phyloP scores from a whole-genome alignment of 306 rosid genomes.

The Cucumis hystrix region DNA sequence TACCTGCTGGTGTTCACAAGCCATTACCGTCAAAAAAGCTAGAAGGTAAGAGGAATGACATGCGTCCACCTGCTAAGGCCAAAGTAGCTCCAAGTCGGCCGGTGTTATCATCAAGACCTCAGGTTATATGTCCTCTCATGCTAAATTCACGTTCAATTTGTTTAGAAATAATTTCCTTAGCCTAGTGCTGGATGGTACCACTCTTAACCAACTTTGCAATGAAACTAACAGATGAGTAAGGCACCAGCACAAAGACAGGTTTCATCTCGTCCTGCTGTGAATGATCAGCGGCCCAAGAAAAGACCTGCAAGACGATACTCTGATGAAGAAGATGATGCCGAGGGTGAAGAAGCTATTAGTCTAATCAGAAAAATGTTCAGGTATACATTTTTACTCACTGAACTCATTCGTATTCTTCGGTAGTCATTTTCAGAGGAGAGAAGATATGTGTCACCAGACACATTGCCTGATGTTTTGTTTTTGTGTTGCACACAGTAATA shows the following conservation, averaged over 20 bases:
- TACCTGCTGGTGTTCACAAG: constrained; percentile 32
- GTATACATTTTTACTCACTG: constrained; percentile 15
- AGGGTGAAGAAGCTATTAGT: constrained; percentile 26
- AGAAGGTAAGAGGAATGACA: constrained; percentile 38
- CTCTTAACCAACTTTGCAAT: constrained; percentile 14
- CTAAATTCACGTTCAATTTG: not conserved
- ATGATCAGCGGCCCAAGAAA: constrained; percentile 47
- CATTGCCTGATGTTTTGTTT: not conserved
- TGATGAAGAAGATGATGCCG: constrained; percentile 37
- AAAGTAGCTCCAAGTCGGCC: constrained; percentile 44
- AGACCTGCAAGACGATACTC: constrained; percentile 24
- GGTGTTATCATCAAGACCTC: constrained; percentile 35
- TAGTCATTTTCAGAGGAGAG: not conserved
- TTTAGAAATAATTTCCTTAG: not conserved
- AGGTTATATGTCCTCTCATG: constrained; percentile 25
- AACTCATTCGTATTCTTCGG: not conserved
- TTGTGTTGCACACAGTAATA: not conserved
- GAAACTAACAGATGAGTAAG: constrained; percentile 33
- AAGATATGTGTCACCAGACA: not conserved
- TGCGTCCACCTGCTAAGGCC: constrained; percentile 29
- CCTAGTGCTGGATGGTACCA: not conserved
- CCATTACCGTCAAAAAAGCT: constrained; percentile 32
- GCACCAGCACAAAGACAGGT: constrained; percentile 35
- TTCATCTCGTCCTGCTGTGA: constrained; percentile 18
- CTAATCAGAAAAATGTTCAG: constrained; percentile 52